Evolutionary conservation across 2,329 filamentous ascomycete species (phyloP), one percentile per base, ranked within the genome.

Genomic region (Metarhizium album): DNA sequence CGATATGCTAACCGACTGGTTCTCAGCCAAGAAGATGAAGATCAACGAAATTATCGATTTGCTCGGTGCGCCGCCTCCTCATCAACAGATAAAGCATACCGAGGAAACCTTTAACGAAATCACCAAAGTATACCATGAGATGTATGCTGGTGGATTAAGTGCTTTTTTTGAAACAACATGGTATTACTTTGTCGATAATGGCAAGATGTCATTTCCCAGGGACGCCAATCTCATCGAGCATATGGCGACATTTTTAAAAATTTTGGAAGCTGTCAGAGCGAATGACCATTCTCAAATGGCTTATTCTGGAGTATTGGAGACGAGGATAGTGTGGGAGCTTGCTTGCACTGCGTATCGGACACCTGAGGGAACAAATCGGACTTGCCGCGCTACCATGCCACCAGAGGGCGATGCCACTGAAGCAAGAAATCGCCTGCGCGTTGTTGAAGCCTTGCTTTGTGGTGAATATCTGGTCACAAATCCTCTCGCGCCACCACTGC

Each of bases 111-210:
- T 87, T 47, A 79, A 83, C 58, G 83, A 89, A 62, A 81, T 89
- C 52, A 82, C 81, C 55, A 78, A 78, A 54, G 66, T 91, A 16
- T 94, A 87, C 67, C 78, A 80, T 58, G 83, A 84, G 57, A 83
- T 89, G 56, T 94, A 93, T 64, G 85, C 83, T 3, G 78, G 78
- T 1, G 85, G 82, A 7, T 78, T 93, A 45, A 83, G 87, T 65
- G 78, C 78, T 47, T 84, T 93, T 55, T 78, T 94, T 55, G 90
- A 96, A 65, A 87, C 88, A 6, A 77, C 75, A 27, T 97, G 90
- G 90, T 96, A 88, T 69, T 79, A 73, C 53, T 71, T 74, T 46
- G 63, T 63, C 45, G 74, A 73, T 14, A 67, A 70, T 52, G 65
- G 70, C 48, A 64, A 69, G 38, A 70, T 68, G 61, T 62, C 72